These are phyloP conservation scores for Spizellomyces punctatus DNA, from an alignment of 192 early-diverging fungal species.

Conservation along the genomic window DNA sequence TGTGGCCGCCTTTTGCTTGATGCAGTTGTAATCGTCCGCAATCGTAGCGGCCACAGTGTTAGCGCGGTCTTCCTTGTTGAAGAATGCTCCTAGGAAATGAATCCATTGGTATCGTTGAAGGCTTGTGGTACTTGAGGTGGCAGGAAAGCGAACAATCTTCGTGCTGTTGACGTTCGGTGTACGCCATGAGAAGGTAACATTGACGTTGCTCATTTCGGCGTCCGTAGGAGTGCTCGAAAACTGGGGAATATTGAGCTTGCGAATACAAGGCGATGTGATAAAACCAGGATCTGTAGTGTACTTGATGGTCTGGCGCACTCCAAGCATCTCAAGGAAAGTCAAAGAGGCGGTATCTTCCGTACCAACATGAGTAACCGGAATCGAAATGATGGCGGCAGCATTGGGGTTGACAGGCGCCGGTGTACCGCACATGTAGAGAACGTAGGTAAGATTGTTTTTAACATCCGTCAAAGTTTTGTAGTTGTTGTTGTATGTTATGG, in stretches of 20 bases:
- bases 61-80: constrained; percentile 12
- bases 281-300: constrained; percentile 14
- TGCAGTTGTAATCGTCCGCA: constrained; percentile 15
- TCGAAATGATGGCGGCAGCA: constrained; percentile 31
- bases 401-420: constrained; percentile 34
- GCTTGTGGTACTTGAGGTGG: not conserved
- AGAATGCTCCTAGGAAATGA: constrained; percentile 15
- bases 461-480: constrained; percentile 43
- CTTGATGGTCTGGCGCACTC: constrained; percentile 37
- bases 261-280: constrained; percentile 44
- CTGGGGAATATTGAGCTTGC: not conserved
- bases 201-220: not conserved
- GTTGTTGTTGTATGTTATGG: constrained; percentile 41
- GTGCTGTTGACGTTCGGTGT: not conserved
- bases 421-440: constrained; percentile 53
- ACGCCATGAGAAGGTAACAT: not conserved
- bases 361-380: constrained; percentile 29
- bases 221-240: not conserved
- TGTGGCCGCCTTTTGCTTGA: not conserved
- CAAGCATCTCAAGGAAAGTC: constrained; percentile 45
- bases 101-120: constrained; percentile 7
- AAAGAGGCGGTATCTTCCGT: constrained; percentile 44
- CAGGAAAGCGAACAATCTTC: not conserved
- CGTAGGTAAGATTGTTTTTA: constrained; percentile 38
- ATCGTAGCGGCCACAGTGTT: not conserved